phyloP scores from a whole-genome alignment of 306 rosid species.

The Cicer judaicum region DNA sequence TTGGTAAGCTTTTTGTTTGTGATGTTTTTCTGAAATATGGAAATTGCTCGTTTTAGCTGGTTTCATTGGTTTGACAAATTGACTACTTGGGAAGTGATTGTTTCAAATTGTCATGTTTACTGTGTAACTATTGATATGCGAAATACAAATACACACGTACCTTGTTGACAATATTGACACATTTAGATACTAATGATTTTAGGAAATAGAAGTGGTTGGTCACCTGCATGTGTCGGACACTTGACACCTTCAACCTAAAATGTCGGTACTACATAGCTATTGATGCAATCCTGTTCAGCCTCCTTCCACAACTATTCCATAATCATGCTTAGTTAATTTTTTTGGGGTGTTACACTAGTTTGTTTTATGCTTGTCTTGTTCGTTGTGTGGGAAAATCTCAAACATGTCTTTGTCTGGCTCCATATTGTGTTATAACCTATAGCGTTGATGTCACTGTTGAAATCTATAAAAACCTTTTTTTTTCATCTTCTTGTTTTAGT shows the following conservation, averaged over 20 bases:
- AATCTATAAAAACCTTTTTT: background rate
- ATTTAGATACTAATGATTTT: no score
- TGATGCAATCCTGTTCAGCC: constrained; percentile 9
- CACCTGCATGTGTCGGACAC: no score
- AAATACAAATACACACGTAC: no score
- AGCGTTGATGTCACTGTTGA: constrained; percentile 25
- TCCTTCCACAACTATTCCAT: constrained; percentile 2
- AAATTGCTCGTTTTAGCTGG: constrained; percentile 6
- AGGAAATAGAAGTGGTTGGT: no score
- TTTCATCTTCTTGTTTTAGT: constrained; percentile 15
- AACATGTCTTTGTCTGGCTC: background rate
- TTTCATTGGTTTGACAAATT: constrained; percentile 3
- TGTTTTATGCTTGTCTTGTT: constrained; percentile 10
- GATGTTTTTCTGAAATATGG: constrained; percentile 2
- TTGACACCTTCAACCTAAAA: no score
- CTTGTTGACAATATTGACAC: no score
- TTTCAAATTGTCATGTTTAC: background rate
- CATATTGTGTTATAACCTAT: constrained; percentile 20
- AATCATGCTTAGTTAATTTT: background rate
- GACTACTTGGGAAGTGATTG: constrained; percentile 1
- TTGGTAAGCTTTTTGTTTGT: constrained; percentile 1
- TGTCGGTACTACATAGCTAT: background rate
- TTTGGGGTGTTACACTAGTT: background rate
- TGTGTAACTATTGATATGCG: background rate
- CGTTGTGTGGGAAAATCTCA: background rate